Base-by-base conservation (phyloP, 805 yeast genomes). In the Yarrowia hollandica region DNA sequence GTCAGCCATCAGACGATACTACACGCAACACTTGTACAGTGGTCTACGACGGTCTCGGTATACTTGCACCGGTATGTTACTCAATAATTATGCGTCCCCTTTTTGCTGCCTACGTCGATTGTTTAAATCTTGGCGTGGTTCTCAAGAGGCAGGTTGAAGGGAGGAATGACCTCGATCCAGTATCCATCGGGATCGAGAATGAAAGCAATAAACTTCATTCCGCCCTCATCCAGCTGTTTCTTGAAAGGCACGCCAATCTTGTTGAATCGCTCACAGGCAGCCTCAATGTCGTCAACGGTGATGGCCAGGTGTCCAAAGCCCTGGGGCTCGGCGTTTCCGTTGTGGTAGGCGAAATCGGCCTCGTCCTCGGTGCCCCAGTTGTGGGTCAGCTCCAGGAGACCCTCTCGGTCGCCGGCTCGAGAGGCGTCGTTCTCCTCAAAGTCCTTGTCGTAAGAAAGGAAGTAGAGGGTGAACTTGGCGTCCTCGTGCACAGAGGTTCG, bases 301-400 rank as follows among this genome's bases (percentile, higher is more conserved):
- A 94, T 74, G 65, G 96, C 88, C 62, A 88, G 80, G 74, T 92
- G 97, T 38, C 94, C 96, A 69, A 80, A 94, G 12, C 98, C 98
- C 68, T 82, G 85, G 21, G 86, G 85, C 41, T 82, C 77, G 15
- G 82, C 82, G 72, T 90, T 90, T 61, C 96, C 96, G 63, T 82
- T 83, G 73, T 90, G 96, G 72, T 92, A 94, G 55, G 78, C 74
- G 74, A 90, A 88, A 4, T 79, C 77, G 15, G 79, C 78, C 62
- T 92, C 96, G 18, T 74, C 68, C 70, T 94, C 99, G 19, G 97
- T 89, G 19, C 98, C 99, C 85, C 90, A 92, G 75, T 94, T 94
- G 75, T 90, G 92, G 46, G 98, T 92, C 69, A 94, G 78, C 74
- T 94, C 99, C 59, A 94, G 72, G 11, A 94, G 73, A 18, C 92